phyloP scores from a whole-genome alignment of 305 asterid species.

The Rubia tinctorum region DNA sequence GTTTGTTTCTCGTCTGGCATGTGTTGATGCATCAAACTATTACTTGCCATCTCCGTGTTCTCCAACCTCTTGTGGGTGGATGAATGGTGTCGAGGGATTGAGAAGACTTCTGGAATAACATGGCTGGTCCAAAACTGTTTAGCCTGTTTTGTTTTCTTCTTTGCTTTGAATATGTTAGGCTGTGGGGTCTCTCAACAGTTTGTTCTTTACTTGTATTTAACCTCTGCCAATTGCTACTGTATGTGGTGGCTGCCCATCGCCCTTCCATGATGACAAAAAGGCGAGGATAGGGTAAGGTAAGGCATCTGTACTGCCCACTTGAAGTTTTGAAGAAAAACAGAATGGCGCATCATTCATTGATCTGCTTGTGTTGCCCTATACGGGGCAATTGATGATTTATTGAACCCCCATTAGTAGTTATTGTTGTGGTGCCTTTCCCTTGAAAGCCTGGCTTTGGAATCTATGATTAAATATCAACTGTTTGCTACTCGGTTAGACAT shows the following conservation, averaged over 20 bases:
- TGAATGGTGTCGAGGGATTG: not conserved
- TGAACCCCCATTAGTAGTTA: not conserved
- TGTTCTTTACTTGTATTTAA: conserved; percentile 15
- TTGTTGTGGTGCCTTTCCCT: not conserved
- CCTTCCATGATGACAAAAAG: conserved; percentile 14
- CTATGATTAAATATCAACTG: no score
- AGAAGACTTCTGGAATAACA: not conserved
- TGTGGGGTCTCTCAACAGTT: conserved; percentile 21
- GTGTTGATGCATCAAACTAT: not conserved
- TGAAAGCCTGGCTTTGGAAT: not conserved
- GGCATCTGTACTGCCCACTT: not conserved
- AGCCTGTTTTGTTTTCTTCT: conserved; percentile 6
- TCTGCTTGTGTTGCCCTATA: not conserved
- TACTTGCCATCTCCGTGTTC: not conserved
- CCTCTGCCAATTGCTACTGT: conserved; percentile 12
- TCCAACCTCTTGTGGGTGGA: not conserved
- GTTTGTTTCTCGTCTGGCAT: not conserved
- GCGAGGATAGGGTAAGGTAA: conserved; percentile 5
- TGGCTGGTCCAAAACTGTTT: conserved; percentile 7
- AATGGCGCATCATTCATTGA: not conserved
- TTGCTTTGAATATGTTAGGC: not conserved
- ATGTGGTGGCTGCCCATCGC: conserved; percentile 10
- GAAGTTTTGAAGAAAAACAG: not conserved
- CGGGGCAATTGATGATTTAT: not conserved
- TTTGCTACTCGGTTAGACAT: no score